These are phyloP conservation scores for Huntiella savannae DNA, from an alignment of 2,329 filamentous ascomycete species.

Conservation along the genomic window DNA sequence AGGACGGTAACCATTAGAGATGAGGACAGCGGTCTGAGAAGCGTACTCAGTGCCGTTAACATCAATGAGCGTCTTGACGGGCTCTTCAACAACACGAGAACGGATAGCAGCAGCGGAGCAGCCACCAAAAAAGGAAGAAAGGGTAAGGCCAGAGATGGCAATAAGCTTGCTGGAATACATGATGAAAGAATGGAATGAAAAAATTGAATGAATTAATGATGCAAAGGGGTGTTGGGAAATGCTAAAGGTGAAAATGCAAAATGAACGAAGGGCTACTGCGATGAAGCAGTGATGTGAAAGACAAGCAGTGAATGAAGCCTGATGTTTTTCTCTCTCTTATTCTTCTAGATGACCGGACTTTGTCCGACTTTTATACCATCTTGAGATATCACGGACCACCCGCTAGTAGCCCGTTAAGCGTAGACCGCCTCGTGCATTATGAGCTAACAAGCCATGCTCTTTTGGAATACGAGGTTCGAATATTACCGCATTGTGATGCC, in stretches of 20 bases:
- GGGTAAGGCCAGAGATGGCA: not conserved
- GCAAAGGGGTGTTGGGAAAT: not conserved
- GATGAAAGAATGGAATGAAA: not conserved
- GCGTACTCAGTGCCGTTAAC: slow-evolving; percentile 1
- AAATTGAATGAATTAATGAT: not conserved
- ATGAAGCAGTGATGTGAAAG: not conserved
- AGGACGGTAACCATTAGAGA: slow-evolving; percentile 9
- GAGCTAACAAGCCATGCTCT: too few relatives aligned
- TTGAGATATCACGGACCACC: too few relatives aligned
- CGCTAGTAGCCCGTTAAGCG: too few relatives aligned
- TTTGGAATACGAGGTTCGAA: too few relatives aligned
- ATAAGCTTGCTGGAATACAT: slow-evolving; percentile 2
- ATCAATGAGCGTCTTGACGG: not conserved
- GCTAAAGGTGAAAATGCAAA: too few relatives aligned
- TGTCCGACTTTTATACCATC: too few relatives aligned
- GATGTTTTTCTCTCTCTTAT: too few relatives aligned
- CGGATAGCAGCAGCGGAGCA: not conserved
- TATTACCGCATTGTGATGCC: too few relatives aligned
- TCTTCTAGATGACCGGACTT: too few relatives aligned
- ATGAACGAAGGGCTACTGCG: slow-evolving; percentile 1
- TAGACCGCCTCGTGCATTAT: too few relatives aligned
- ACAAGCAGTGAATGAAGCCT: too few relatives aligned
- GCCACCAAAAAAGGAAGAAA: not conserved
- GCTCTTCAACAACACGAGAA: not conserved
- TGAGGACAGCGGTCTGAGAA: slow-evolving; percentile 3